Evolutionary conservation across 768 basidiomycete genomes (phyloP), one percentile per base, ranked within the genome.

Genomic region (Porphyrellus cyaneotinctus): DNA sequence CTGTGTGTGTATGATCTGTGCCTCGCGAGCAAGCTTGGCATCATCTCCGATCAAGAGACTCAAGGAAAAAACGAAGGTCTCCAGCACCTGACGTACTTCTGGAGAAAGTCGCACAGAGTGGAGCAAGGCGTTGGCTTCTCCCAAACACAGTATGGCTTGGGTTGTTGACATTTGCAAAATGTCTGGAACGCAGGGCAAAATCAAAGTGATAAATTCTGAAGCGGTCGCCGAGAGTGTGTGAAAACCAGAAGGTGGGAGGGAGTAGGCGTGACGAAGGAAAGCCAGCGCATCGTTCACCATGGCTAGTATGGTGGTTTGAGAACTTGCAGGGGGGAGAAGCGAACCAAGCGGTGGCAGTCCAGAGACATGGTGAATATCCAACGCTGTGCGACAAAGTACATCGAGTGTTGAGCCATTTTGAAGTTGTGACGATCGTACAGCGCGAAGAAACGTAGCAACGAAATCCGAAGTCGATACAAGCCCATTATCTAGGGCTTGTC

Each of bases 1-100:
- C 52, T 84, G 85, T 35, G 83, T 79, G 47, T 87, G 86, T 72
- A 87, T 79, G 68, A 87, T 76, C 53, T 88, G 85, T 15, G 84
- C 81, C 68, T 89, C 86, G 51, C 80, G 74, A n/a, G 82, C 78
- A 43, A 75, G 78, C 64, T 85, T 87, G 23, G 79, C 80, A 51
- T 88, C 87, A 58, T 88, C 86, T 35, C 83, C 84, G 30, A 87
- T 74, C 28, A 83, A 59, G 53, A 85, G 72, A 50, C 79, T 80
- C 39, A 89, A 66, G 6, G 82, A 79, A 33, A 87, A 62, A 4
- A 75, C 73, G 58, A 85, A 84, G 12, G 72, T 72, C 56, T 88
- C 85, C 23, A 89, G 64, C 28, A 78, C 76, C 52, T 80, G 79
- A 52, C 82, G 75, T 43, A 82, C 72, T 38, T 76, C 74, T 11